Conservation (phyloP, 2,329 filamentous ascomycete species). For the Paraphoma sp. region DNA sequence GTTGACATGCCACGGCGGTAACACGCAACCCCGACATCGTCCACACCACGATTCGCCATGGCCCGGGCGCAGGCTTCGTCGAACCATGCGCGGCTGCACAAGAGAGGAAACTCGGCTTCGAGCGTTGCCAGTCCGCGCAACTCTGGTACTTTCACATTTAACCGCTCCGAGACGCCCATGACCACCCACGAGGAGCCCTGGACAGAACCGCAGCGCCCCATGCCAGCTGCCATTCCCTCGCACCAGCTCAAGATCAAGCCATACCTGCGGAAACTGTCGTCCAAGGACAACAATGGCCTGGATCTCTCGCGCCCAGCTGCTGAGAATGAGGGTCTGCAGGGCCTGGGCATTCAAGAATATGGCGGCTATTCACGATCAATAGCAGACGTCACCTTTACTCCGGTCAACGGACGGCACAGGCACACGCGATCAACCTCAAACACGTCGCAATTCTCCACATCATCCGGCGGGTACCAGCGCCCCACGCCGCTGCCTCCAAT, state of each 20-base stretch:
- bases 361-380: slow-evolving; percentile 47
- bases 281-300: slow-evolving; percentile 54
- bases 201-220: slow-evolving; percentile 32
- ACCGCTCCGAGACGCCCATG: slow-evolving; percentile 42
- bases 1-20: slow-evolving; percentile 23
- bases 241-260: slow-evolving; percentile 59
- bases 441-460: slow-evolving; percentile 60
- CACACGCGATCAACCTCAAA: slow-evolving; percentile 63
- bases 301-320: slow-evolving; percentile 62
- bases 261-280: slow-evolving; percentile 61
- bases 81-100: slow-evolving; percentile 49
- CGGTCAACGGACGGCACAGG: slow-evolving; percentile 47
- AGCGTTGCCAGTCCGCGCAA: slow-evolving; percentile 44
- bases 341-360: slow-evolving; percentile 62
- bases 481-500: slow-evolving; percentile 61
- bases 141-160: slow-evolving; percentile 37
- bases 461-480: slow-evolving; percentile 56
- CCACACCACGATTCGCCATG: slow-evolving; percentile 11
- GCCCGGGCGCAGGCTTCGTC: slow-evolving; percentile 26
- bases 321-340: slow-evolving; percentile 60
- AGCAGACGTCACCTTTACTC: slow-evolving; percentile 53
- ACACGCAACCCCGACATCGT: not conserved
- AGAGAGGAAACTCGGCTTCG: slow-evolving; percentile 48
- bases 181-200: slow-evolving; percentile 45
- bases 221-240: slow-evolving; percentile 28